A percentile compares a stretch with the other conserved stretches of the same genome.
These are phyloP conservation scores for Incumbomyces delicatus DNA, from an alignment of 2,329 filamentous ascomycete species.

Conservation along the genomic window DNA sequence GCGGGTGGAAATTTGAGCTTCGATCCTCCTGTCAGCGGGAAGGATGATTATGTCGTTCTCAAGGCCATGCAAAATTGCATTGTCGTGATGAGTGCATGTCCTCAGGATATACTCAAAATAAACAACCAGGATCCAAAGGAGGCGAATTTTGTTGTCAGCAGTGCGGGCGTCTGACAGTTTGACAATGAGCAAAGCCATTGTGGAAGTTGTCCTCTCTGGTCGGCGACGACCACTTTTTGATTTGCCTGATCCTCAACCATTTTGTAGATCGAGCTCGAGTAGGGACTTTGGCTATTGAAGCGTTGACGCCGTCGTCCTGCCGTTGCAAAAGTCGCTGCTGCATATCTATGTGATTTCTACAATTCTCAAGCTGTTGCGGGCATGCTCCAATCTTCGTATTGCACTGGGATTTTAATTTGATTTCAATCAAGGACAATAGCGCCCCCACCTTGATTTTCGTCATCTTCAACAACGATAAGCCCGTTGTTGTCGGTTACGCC, in stretches of 20 bases:
- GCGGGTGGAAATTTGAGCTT: constrained; percentile 25
- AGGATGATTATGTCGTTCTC: constrained; percentile 28
- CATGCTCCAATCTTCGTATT: too few relatives aligned
- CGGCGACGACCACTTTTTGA: too few relatives aligned
- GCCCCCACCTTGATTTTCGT: constrained; percentile 11
- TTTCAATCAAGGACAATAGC: constrained; percentile 15
- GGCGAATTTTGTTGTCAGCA: constrained; percentile 18
- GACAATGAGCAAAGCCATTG: too few relatives aligned
- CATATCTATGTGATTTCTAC: too few relatives aligned
- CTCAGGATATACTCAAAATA: constrained; percentile 31
- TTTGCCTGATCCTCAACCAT: too few relatives aligned
- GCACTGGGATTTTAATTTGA: too few relatives aligned
- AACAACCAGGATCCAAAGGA: constrained; percentile 30
- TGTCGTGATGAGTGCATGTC: constrained; percentile 35
- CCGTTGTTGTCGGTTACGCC: not conserved
- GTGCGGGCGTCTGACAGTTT: not conserved
- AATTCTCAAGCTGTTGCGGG: too few relatives aligned
- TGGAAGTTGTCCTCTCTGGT: too few relatives aligned
- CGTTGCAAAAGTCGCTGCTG: too few relatives aligned
- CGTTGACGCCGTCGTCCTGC: too few relatives aligned
- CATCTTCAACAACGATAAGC: constrained; percentile 12
- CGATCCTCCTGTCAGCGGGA: constrained; percentile 25
- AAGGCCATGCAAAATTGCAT: constrained; percentile 29
- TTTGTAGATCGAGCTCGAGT: too few relatives aligned
- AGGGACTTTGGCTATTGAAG: too few relatives aligned